These are phyloP conservation scores for Kalmusia sp. DNA, from an alignment of 2,329 filamentous ascomycete genomes.

Conservation along the genomic window DNA sequence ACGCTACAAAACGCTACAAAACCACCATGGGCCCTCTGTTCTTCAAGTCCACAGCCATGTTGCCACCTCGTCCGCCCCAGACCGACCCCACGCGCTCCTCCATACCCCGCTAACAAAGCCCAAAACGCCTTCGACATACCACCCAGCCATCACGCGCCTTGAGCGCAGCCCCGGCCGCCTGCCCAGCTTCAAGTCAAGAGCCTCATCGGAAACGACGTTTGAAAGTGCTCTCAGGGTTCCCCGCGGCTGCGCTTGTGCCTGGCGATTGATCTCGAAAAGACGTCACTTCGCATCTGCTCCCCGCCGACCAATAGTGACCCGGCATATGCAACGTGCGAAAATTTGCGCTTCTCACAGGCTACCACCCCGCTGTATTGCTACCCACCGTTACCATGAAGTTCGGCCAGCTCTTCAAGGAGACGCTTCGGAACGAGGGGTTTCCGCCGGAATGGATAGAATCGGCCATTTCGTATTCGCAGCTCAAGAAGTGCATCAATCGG, in stretches of 20 bases:
- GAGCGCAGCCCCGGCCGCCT: not conserved
- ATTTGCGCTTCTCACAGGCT: slow-evolving; percentile 29
- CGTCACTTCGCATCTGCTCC: not conserved
- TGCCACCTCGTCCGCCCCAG: not conserved
- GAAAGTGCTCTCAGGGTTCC: not conserved
- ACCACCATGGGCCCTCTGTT: not conserved
- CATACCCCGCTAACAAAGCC: not conserved
- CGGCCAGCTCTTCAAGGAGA: slow-evolving; percentile 76
- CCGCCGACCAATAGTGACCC: slow-evolving; percentile 20
- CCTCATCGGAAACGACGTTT: not conserved
- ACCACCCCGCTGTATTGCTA: slow-evolving; percentile 20
- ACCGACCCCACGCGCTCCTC: not conserved
- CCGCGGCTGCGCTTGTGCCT: not conserved
- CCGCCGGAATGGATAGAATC: slow-evolving; percentile 74
- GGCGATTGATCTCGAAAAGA: no score
- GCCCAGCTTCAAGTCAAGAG: not conserved
- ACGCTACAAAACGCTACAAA: not conserved
- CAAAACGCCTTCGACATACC: not conserved
- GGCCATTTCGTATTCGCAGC: slow-evolving; percentile 81
- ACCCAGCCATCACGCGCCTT: not conserved
- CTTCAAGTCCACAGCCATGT: not conserved
- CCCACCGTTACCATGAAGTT: slow-evolving; percentile 74
- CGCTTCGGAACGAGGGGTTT: slow-evolving; percentile 74
- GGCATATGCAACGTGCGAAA: slow-evolving; percentile 34
- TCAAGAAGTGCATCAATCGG: slow-evolving; percentile 89